Evolutionary conservation across 169 alveolate genomes (phyloP).

Genomic region (Plasmodium sp.): DNA sequence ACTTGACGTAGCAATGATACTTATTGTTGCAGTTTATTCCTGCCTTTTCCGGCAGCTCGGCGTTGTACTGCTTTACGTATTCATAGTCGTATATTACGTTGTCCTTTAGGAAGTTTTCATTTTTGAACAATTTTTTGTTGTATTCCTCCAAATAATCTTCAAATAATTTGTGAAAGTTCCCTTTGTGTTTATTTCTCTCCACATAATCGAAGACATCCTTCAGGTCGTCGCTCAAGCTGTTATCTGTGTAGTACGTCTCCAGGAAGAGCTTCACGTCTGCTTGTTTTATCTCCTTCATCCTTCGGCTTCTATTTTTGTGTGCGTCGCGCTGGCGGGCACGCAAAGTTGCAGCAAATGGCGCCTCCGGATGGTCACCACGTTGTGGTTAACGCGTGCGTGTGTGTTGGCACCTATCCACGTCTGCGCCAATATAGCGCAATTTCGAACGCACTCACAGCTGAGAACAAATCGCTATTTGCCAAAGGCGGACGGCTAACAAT

Average conservation of each 20-base stretch:
- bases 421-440: neutral
- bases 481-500: neutral
- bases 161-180: conserved; percentile 58
- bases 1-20: conserved; percentile 40
- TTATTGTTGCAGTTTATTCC: conserved; percentile 66
- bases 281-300: conserved; percentile 71
- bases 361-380: neutral
- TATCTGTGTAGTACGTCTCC: conserved; percentile 69
- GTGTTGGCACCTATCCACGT: neutral
- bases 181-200: conserved; percentile 54
- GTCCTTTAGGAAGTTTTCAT: conserved; percentile 39
- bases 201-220: conserved; percentile 56
- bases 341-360: neutral
- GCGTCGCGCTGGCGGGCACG: neutral
- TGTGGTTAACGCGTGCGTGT: neutral
- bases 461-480: neutral
- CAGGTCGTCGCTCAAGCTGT: conserved; percentile 51
- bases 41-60: conserved; percentile 19
- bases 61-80: conserved; percentile 34
- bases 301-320: neutral
- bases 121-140: conserved; percentile 39
- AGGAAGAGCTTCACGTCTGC: conserved; percentile 64
- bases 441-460: neutral
- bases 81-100: conserved; percentile 62
- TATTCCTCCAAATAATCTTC: conserved; percentile 72